Percentiles rank a stretch among this genome's conserved stretches.
Conservation (phyloP, 2,329 filamentous ascomycete species). For the Nannizziopsis arthrosporioides region DNA sequence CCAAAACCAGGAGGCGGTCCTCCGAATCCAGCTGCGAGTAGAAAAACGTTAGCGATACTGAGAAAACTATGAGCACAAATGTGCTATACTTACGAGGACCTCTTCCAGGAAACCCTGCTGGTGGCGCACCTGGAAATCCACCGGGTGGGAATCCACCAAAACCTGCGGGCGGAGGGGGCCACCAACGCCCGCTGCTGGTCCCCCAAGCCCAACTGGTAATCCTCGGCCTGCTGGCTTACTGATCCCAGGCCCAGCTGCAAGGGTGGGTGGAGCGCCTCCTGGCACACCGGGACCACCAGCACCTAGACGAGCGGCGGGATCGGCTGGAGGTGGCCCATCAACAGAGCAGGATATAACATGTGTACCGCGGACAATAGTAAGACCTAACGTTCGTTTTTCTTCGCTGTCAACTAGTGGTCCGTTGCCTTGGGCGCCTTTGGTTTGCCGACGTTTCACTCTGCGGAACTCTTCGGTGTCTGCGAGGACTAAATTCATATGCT, state of each 20-base stretch:
- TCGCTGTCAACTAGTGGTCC: constrained; percentile 69
- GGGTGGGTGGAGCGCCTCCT: constrained; percentile 47
- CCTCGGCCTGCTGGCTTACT: constrained; percentile 84
- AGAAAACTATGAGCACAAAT: constrained; percentile 14
- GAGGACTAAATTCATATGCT: constrained; percentile 99
- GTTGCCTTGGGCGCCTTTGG: constrained; percentile 53
- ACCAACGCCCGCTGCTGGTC: constrained; percentile 79
- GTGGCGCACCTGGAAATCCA: constrained; percentile 43
- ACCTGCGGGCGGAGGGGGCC: constrained; percentile 55
- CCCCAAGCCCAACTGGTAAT: constrained; percentile 67
- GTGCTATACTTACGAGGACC: constrained; percentile 42
- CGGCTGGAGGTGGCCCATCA: constrained; percentile 87
- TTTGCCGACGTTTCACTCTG: constrained; percentile 72
- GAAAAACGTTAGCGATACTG: constrained; percentile 15
- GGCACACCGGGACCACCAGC: constrained; percentile 57
- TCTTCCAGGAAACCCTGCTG: constrained; percentile 41
- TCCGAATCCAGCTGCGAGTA: constrained; percentile 34
- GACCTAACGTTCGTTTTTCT: constrained; percentile 92
- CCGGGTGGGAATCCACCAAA: constrained; percentile 41
- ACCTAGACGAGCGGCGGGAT: constrained; percentile 80
- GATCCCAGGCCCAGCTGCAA: constrained; percentile 77
- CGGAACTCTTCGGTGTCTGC: constrained; percentile 98
- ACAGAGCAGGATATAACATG: constrained; percentile 92
- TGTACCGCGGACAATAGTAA: constrained; percentile 87
- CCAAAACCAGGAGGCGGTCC: constrained; percentile 39